Evolutionary conservation across 352 stramenopile species (phyloP).

Genomic region (Pythium rishiriense): DNA sequence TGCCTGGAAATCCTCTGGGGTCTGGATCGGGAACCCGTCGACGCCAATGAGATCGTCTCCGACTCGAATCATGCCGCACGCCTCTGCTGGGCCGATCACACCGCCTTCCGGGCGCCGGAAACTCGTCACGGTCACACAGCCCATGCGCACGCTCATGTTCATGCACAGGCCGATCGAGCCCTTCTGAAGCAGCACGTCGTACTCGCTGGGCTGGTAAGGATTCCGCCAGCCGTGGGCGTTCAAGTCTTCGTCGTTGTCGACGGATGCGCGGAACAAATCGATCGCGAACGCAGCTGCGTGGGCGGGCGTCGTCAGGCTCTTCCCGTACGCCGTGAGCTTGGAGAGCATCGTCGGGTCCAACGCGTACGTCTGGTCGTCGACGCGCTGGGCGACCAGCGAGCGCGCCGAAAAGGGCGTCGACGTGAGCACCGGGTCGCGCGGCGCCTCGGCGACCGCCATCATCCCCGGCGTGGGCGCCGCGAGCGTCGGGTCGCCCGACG

Average conservation of each 20-base stretch:
- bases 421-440: constrained; percentile 46
- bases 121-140: constrained; percentile 79
- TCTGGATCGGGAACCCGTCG: constrained; percentile 77
- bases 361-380: constrained; percentile 63
- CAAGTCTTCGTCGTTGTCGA: constrained; percentile 35
- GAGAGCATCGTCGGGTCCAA: constrained; percentile 50
- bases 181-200: constrained; percentile 87
- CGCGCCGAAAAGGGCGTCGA: constrained; percentile 60
- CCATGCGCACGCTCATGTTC: constrained; percentile 88
- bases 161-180: constrained; percentile 86
- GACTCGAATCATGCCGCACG: constrained; percentile 74
- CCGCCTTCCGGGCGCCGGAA: constrained; percentile 74
- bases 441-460: not conserved
- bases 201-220: constrained; percentile 69
- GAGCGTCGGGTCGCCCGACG: not conserved
- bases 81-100: constrained; percentile 80
- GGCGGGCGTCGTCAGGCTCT: constrained; percentile 54
- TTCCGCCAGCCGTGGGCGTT: constrained; percentile 65
- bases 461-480: not conserved
- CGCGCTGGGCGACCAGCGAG: constrained; percentile 55
- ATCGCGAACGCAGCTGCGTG: constrained; percentile 72
- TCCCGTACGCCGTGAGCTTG: constrained; percentile 56
- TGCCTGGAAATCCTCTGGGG: constrained; percentile 78
- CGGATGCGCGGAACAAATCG: constrained; percentile 60
- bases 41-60: constrained; percentile 82